Conservation (phyloP, 2,329 filamentous ascomycete species). For the Botrytis elliptica region DNA sequence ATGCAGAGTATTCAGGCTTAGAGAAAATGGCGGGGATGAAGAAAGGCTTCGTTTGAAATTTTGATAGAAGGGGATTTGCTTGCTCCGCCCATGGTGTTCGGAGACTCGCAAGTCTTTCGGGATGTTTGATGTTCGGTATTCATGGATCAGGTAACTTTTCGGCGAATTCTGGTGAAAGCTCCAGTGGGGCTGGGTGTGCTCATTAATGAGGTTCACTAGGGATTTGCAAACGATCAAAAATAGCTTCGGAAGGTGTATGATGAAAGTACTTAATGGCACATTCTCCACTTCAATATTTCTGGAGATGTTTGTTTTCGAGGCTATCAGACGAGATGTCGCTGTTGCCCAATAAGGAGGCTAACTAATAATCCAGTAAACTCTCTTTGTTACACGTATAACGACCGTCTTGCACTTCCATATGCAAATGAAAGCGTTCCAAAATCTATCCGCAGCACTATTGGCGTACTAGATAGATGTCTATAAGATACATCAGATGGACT, state of each 20-base stretch:
- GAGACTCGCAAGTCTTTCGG: conserved; percentile 3
- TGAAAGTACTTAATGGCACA: background rate
- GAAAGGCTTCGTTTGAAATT: background rate
- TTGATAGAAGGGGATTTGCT: background rate
- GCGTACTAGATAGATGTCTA: background rate
- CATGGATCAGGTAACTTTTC: background rate
- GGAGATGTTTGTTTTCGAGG: background rate
- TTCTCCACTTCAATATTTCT: background rate
- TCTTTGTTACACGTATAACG: background rate
- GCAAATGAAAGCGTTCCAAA: background rate
- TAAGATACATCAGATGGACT: background rate
- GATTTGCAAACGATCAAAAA: background rate
- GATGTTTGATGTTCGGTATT: background rate
- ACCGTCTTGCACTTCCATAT: background rate
- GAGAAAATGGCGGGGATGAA: background rate
- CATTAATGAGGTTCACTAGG: background rate
- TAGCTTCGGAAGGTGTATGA: background rate
- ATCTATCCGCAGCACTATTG: background rate
- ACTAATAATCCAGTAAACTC: background rate
- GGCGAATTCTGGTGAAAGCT: background rate
- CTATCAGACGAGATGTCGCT: background rate
- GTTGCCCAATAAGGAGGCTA: background rate
- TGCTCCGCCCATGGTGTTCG: background rate
- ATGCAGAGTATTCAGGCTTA: background rate
- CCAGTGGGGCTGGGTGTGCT: background rate